Percentiles rank a stretch among this genome's conserved stretches.
Conservation (phyloP, 2,329 filamentous ascomycete species). For the Aspergillus fructus region DNA sequence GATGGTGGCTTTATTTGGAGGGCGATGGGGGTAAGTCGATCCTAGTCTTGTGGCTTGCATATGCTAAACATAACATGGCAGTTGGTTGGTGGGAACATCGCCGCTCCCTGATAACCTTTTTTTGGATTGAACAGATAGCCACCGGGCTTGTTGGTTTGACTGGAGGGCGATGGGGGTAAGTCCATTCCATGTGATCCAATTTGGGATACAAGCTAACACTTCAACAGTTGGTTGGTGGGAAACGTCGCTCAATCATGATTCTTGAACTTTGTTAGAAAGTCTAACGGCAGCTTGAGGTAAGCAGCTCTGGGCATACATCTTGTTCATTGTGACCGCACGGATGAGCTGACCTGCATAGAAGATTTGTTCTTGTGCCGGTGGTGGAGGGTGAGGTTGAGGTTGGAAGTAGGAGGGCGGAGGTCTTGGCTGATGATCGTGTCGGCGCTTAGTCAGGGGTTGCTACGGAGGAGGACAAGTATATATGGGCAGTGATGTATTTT, state of each 20-base stretch:
- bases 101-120: not conserved
- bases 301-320: not conserved
- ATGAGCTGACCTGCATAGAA: not conserved
- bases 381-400: not conserved
- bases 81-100: slow-evolving; percentile 4
- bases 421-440: not conserved
- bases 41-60: not conserved
- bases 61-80: not conserved
- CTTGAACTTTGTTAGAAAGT: not conserved
- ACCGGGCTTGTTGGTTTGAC: not conserved
- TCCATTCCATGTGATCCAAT: not conserved
- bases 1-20: slow-evolving; percentile 8
- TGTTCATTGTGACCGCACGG: not conserved
- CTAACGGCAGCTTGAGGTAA: not conserved
- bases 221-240: slow-evolving; percentile 4
- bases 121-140: not conserved
- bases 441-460: not conserved
- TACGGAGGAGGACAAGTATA: not conserved
- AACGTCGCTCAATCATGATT: not conserved
- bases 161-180: not conserved
- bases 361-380: not conserved
- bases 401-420: not conserved
- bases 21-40: slow-evolving; percentile 13
- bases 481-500: not conserved
- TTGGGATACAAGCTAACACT: not conserved